Percentiles rank a stretch among this genome's conserved stretches.
These are phyloP conservation scores for Plasmodium knowlesi DNA, from an alignment of 169 alveolate species.

Conservation along the genomic window DNA sequence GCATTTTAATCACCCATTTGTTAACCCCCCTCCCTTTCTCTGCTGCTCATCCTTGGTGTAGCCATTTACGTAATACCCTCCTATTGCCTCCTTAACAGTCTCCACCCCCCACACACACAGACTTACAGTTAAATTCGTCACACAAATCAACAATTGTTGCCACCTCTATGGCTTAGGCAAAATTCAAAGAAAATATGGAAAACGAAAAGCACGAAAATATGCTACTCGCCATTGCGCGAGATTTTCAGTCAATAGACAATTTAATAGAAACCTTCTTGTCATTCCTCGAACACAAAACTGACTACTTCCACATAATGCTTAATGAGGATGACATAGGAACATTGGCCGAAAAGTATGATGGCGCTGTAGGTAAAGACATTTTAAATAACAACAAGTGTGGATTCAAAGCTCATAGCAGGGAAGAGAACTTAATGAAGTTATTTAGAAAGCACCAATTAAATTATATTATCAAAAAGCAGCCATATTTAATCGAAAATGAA, in stretches of 20 bases:
- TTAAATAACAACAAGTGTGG: slow-evolving; percentile 70
- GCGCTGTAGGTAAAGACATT: slow-evolving; percentile 25
- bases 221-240: slow-evolving; percentile 70
- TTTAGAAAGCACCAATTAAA: slow-evolving; percentile 72
- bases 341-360: slow-evolving; percentile 56
- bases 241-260: slow-evolving; percentile 56
- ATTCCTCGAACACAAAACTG: slow-evolving; percentile 58
- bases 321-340: slow-evolving; percentile 45
- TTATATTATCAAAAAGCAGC: slow-evolving; percentile 60
- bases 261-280: slow-evolving; percentile 58
- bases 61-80: neutral
- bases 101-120: neutral
- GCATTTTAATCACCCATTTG: neutral
- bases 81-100: neutral
- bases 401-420: slow-evolving; percentile 57
- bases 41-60: neutral
- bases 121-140: neutral
- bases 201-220: slow-evolving; percentile 65
- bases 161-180: neutral
- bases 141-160: neutral
- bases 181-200: slow-evolving; percentile 22
- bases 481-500: slow-evolving; percentile 68
- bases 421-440: slow-evolving; percentile 21
- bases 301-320: slow-evolving; percentile 61
- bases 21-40: neutral